phyloP scores from a whole-genome alignment of 768 basidiomycete genomes.

The Serendipita indica region DNA sequence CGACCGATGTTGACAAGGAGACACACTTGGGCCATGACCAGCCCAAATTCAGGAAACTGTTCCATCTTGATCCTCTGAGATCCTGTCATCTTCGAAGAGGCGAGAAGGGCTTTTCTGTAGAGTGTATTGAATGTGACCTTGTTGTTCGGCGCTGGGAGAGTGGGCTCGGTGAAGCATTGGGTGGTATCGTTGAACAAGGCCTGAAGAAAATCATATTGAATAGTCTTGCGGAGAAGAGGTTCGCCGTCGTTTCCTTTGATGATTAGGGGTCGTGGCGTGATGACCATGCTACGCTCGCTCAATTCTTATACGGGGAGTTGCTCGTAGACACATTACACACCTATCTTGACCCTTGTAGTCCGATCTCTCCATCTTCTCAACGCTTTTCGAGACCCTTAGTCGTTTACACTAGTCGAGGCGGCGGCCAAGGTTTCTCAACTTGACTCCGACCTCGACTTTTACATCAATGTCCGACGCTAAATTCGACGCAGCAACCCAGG shows the following conservation, averaged over 20 bases:
- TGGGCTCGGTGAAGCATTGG: constrained; percentile 43
- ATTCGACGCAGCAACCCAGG: constrained; percentile 71
- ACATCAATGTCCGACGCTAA: constrained; percentile 25
- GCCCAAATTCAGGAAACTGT: constrained; percentile 44
- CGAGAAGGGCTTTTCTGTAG: constrained; percentile 66
- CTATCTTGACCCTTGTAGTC: background rate
- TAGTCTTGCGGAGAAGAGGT: constrained; percentile 48
- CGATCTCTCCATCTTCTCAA: background rate
- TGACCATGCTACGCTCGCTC: background rate
- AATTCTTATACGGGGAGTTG: background rate
- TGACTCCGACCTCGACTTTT: background rate
- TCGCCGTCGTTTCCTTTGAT: constrained; percentile 35
- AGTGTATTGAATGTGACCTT: constrained; percentile 68
- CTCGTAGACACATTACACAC: background rate
- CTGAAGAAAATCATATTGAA: constrained; percentile 68
- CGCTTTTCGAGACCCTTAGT: background rate
- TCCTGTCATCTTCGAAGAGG: constrained; percentile 55
- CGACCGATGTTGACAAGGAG: constrained; percentile 65
- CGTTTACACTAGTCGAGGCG: background rate
- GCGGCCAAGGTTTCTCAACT: background rate
- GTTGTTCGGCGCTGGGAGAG: constrained; percentile 33
- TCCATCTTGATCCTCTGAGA: constrained; percentile 56
- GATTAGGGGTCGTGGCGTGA: constrained; percentile 6
- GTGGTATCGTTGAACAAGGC: constrained; percentile 59
- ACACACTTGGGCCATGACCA: constrained; percentile 61